A percentile compares a stretch with the other conserved stretches of the same genome.
Conservation (phyloP, 2,329 filamentous ascomycete species). For the Dendryphion nanum region DNA sequence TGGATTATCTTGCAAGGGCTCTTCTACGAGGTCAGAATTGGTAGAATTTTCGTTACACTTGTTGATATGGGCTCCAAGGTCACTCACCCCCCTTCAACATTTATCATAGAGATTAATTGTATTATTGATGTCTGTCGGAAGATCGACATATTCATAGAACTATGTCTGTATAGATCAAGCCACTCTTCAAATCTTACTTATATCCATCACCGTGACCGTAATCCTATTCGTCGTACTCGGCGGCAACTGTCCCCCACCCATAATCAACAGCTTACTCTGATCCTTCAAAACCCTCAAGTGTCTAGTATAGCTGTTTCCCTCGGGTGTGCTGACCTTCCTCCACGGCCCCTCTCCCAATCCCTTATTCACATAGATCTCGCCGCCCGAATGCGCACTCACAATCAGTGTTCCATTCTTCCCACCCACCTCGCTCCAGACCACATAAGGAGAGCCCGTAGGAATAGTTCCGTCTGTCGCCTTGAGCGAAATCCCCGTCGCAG, state of each 20-base stretch:
- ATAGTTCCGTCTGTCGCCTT: slow-evolving; percentile 46
- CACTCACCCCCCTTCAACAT: too few relatives aligned
- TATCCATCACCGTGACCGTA: slow-evolving; percentile 32
- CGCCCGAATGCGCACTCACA: slow-evolving; percentile 41
- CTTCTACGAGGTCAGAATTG: too few relatives aligned
- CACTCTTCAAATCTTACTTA: slow-evolving; percentile 14
- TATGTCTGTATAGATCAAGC: neutral
- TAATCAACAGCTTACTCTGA: slow-evolving; percentile 39
- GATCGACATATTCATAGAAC: too few relatives aligned
- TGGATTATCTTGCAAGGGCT: too few relatives aligned
- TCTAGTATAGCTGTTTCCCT: slow-evolving; percentile 47
- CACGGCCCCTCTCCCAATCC: slow-evolving; percentile 46
- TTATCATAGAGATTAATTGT: too few relatives aligned
- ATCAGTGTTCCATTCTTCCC: slow-evolving; percentile 53
- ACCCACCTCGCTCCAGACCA: slow-evolving; percentile 50
- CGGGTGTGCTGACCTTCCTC: slow-evolving; percentile 45
- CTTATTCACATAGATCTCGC: slow-evolving; percentile 49
- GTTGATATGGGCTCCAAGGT: too few relatives aligned
- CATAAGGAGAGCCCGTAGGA: slow-evolving; percentile 50
- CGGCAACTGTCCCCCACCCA: slow-evolving; percentile 41
- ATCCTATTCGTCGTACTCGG: slow-evolving; percentile 33
- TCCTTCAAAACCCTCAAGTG: slow-evolving; percentile 47
- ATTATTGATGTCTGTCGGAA: too few relatives aligned
- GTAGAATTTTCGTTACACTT: too few relatives aligned
- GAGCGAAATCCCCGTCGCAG: slow-evolving; percentile 42